Evolutionary conservation across 768 basidiomycete species (phyloP), one percentile per base, ranked within the genome.

Genomic region (Tylopilus balloui): DNA sequence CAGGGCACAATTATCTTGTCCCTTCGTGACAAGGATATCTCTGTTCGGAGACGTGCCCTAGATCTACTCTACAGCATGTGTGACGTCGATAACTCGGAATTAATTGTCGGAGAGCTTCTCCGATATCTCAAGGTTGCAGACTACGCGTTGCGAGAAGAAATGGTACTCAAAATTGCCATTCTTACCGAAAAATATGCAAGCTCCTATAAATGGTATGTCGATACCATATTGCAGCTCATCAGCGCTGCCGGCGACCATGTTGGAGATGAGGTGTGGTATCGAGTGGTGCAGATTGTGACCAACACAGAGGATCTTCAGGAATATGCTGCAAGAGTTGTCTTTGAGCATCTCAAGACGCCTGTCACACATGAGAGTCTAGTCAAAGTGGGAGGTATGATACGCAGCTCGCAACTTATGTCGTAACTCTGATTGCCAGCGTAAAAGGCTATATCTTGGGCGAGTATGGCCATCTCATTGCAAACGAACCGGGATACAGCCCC

Each of bases 21-120:
- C 9, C 79, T 99, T 17, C 84, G 94, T 34, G 96, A 99, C 73
- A 92, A 94, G 62, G 96, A 99, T 65, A 96, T 99, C 52, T 94
- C 92, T 20, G 94, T 99, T 39, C 82, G 96, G 28, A 76, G 96
- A 47, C 79, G 96, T 42, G 96, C 93, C 11, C 77, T 99, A 51
- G 96, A 99, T 69, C 77, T 99, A 44, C 77, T 99, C 9, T 98
- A 98, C 71, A 95, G 92, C 71, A 99, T 99, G 96, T 98, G 96
- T 68, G 96, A 99, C 65, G 77, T 86, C n/a, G 87, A 90, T 61
- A 99, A 97, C 69, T 91, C 95, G 6, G 93, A 96, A 65, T 73
- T 90, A 53, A 93, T 98, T 60, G 96, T 99, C 28, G 94, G 88
- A 31, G 95, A 99, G 69, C 78, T 99, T 15, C 73, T 99, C 47